These are phyloP conservation scores for Lotus japonicus DNA, from an alignment of 306 rosid species.

Conservation along the genomic window DNA sequence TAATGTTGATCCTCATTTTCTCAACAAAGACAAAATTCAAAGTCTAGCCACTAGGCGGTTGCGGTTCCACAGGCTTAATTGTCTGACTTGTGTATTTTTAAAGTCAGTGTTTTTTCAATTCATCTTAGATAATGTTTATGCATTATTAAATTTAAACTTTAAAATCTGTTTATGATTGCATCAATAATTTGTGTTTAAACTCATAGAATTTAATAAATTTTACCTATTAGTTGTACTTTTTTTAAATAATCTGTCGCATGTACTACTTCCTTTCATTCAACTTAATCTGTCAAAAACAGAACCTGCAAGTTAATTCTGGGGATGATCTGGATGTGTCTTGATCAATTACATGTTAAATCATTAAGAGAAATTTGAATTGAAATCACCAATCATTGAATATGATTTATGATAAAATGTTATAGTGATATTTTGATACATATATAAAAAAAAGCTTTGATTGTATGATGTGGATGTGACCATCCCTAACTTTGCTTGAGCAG, in stretches of 20 bases:
- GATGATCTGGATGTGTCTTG: not conserved
- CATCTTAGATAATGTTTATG: not conserved
- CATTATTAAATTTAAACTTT: not conserved
- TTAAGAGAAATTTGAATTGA: not conserved
- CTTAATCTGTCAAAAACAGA: not conserved
- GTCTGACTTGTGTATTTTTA: not conserved
- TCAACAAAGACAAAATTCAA: slow-evolving; percentile 16
- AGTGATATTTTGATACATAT: no score
- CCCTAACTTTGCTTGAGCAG: slow-evolving; percentile 4
- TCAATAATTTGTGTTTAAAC: not conserved
- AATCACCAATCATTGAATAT: no score
- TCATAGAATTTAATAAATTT: not conserved
- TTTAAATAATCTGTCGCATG: not conserved
- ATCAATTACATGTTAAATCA: not conserved
- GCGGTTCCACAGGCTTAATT: slow-evolving; percentile 4
- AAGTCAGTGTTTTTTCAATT: not conserved
- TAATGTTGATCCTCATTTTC: slow-evolving; percentile 13
- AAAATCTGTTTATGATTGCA: no score
- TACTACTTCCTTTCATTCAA: not conserved
- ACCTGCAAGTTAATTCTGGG: not conserved
- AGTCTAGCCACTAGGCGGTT: slow-evolving; percentile 5
- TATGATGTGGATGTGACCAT: not conserved
- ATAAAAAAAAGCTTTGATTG: not conserved
- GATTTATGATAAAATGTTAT: not conserved
- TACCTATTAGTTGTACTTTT: not conserved